A percentile compares a stretch with the other conserved stretches of the same genome.
phyloP scores from a whole-genome alignment of 768 basidiomycete species.

The Astraeus odoratus region DNA sequence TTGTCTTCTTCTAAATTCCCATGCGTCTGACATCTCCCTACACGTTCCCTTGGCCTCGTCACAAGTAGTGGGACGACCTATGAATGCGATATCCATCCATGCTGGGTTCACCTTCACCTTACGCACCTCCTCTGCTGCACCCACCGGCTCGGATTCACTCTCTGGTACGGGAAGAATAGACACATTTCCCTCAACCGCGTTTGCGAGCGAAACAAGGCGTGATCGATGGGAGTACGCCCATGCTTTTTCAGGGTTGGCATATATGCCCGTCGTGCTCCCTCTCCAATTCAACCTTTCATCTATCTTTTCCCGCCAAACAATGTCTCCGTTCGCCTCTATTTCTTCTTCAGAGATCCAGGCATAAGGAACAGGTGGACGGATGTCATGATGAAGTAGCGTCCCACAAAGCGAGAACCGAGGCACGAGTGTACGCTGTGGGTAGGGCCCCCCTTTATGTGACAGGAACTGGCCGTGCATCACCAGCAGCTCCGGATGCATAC shows the following conservation, averaged over 20 bases:
- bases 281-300: conserved; percentile 66
- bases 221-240: conserved; percentile 50
- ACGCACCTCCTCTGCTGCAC: conserved; percentile 25
- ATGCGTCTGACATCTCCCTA: conserved; percentile 35
- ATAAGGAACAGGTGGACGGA: conserved; percentile 43
- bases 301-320: conserved; percentile 56
- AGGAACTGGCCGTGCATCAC: conserved; percentile 47
- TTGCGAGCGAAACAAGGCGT: conserved; percentile 38
- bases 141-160: conserved; percentile 26
- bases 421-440: conserved; percentile 34
- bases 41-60: conserved; percentile 28
- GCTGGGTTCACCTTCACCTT: conserved; percentile 43
- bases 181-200: conserved; percentile 33
- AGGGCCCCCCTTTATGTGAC: conserved; percentile 39
- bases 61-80: conserved; percentile 40
- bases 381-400: conserved; percentile 47
- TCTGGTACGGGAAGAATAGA: conserved; percentile 31
- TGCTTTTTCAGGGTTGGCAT: conserved; percentile 28
- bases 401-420: conserved; percentile 50
- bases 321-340: conserved; percentile 40
- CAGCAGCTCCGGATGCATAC: conserved; percentile 28
- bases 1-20: conserved; percentile 44
- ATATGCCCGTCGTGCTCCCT: conserved; percentile 67
- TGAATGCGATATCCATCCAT: conserved; percentile 56
- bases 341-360: conserved; percentile 39